These are phyloP conservation scores for Xylariaceae sp. DNA, from an alignment of 2,329 filamentous ascomycete genomes.

Conservation along the genomic window DNA sequence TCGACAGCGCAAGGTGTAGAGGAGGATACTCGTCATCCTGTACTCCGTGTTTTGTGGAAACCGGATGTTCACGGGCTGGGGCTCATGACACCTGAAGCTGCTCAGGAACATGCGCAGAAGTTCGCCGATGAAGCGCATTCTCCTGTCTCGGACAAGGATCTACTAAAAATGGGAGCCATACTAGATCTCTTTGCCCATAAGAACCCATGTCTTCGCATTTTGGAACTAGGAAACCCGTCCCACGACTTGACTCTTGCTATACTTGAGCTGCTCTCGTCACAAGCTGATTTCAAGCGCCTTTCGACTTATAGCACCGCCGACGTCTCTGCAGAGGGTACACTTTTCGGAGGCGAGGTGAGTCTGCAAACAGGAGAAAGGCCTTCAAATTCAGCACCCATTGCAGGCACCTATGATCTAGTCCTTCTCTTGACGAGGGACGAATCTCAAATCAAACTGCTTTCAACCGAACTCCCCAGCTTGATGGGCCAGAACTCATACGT, in stretches of 20 bases:
- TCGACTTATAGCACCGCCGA: conserved; percentile 1
- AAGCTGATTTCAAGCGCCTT: conserved; percentile 3
- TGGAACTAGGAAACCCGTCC: conserved; percentile 4
- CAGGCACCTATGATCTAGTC: neutral
- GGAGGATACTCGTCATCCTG: conserved; percentile 11
- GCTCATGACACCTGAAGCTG: neutral
- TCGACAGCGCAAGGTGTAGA: neutral
- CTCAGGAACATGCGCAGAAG: neutral
- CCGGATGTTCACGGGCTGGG: conserved; percentile 15
- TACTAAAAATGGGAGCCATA: neutral
- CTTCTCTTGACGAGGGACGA: neutral
- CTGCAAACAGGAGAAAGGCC: neutral
- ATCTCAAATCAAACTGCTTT: no score
- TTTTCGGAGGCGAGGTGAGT: neutral
- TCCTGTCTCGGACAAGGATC: neutral
- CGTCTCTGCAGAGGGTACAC: neutral
- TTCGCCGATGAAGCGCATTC: neutral
- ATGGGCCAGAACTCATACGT: no score
- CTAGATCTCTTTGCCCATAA: conserved; percentile 14
- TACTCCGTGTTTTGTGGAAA: conserved; percentile 18
- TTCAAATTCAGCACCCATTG: neutral
- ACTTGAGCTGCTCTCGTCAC: neutral
- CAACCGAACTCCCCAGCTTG: no score
- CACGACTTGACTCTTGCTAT: neutral
- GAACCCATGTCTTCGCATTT: conserved; percentile 4